Conservation (phyloP, 768 basidiomycete species). For the Pholiota microspora region DNA sequence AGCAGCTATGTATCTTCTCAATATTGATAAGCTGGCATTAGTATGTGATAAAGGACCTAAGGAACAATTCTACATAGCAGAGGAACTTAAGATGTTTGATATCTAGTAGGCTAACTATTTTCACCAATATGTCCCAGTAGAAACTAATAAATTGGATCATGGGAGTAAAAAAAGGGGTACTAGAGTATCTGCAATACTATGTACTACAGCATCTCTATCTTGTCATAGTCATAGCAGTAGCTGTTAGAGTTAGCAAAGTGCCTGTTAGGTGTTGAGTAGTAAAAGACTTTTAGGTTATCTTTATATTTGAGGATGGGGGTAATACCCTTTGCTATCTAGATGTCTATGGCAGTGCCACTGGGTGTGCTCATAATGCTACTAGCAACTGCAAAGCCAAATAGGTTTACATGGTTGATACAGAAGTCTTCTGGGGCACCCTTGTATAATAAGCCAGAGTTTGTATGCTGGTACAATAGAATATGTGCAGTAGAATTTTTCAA, state of each 20-base stretch:
- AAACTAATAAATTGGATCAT: slow-evolving; percentile 33
- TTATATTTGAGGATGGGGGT: not conserved
- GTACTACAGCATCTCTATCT: not conserved
- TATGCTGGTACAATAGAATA: slow-evolving; percentile 28
- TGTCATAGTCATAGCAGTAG: not conserved
- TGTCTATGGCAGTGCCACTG: slow-evolving; percentile 24
- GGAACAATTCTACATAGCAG: slow-evolving; percentile 19
- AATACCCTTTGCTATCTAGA: slow-evolving; percentile 6
- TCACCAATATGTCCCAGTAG: slow-evolving; percentile 26
- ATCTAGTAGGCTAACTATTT: slow-evolving; percentile 26
- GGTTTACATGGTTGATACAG: slow-evolving; percentile 30
- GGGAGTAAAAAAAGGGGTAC: slow-evolving; percentile 18
- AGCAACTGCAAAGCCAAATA: slow-evolving; percentile 26
- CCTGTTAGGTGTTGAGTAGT: not conserved
- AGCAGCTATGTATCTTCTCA: slow-evolving; percentile 21
- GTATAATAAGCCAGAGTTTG: slow-evolving; percentile 32
- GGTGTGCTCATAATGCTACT: slow-evolving; percentile 31
- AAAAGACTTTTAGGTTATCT: no score
- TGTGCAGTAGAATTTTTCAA: slow-evolving; percentile 30
- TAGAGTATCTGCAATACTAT: not conserved
- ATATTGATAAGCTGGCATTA: not conserved
- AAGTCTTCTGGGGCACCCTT: slow-evolving; percentile 21
- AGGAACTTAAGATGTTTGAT: slow-evolving; percentile 26
- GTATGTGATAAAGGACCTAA: not conserved
- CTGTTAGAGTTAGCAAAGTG: slow-evolving; percentile 8